These are phyloP conservation scores for Colletotrichum sp. DNA, from an alignment of 2,329 filamentous ascomycete species.

Conservation along the genomic window DNA sequence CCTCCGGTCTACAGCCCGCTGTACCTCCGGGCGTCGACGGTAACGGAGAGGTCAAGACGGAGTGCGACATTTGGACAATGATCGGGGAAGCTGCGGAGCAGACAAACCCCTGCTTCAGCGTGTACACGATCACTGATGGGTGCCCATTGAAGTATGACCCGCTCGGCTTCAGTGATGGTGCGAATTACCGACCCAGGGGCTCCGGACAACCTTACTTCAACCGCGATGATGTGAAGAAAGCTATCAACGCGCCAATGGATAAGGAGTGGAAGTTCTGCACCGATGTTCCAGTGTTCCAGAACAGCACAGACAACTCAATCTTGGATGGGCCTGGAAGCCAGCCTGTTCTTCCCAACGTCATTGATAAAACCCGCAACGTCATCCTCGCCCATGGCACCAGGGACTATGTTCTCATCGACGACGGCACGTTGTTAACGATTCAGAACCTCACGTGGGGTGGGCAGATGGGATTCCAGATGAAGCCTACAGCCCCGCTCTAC, in stretches of 20 bases:
- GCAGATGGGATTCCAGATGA: constrained; percentile 68
- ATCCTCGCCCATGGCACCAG: constrained; percentile 75
- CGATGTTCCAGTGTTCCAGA: constrained; percentile 44
- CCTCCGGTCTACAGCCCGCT: constrained; percentile 62
- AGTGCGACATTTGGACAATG: constrained; percentile 62
- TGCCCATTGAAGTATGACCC: constrained; percentile 76
- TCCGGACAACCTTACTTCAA: constrained; percentile 71
- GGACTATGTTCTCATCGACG: constrained; percentile 71
- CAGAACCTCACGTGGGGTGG: constrained; percentile 86
- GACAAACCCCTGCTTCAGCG: constrained; percentile 80
- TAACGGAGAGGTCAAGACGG: constrained; percentile 36
- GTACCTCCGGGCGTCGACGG: constrained; percentile 48
- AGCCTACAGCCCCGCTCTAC: constrained; percentile 67
- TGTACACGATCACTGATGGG: constrained; percentile 75
- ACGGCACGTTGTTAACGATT: constrained; percentile 73
- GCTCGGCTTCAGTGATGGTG: constrained; percentile 70
- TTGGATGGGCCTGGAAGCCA: constrained; percentile 50
- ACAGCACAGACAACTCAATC: constrained; percentile 51
- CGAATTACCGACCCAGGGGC: constrained; percentile 67
- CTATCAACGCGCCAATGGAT: constrained; percentile 66
- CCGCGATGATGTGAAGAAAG: constrained; percentile 70
- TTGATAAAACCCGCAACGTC: constrained; percentile 75
- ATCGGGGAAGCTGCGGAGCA: constrained; percentile 55
- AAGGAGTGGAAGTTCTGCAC: constrained; percentile 42
- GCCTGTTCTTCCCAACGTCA: constrained; percentile 70